Percentiles rank a stretch among this genome's conserved stretches.
Evolutionary conservation across 2,329 filamentous ascomycete genomes (phyloP).

Genomic region (Fusarium heterosporum): DNA sequence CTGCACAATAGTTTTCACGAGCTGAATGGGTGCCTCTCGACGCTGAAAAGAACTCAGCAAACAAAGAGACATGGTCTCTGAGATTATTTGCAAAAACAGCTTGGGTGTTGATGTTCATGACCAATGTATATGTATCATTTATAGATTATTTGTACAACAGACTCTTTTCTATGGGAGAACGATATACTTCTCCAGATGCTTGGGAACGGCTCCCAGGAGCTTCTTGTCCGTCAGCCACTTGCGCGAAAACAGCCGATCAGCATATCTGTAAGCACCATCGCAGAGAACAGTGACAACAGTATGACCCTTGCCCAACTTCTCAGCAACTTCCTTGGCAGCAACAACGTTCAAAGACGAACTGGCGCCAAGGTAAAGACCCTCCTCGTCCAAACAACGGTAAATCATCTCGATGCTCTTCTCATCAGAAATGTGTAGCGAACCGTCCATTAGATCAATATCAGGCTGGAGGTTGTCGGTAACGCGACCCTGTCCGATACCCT

Average conservation of each 20-base stretch:
- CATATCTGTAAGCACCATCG: conserved; percentile 97
- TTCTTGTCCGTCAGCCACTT: conserved; percentile 93
- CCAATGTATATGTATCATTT: conserved; percentile 47
- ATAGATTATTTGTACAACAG: conserved; percentile 46
- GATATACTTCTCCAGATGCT: conserved; percentile 92
- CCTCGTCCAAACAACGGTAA: conserved; percentile 94
- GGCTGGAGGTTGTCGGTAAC: conserved; percentile 94
- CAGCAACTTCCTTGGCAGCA: conserved; percentile 91
- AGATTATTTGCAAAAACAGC: neutral
- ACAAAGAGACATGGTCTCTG: neutral
- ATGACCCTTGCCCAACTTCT: conserved; percentile 87
- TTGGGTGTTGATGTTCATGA: conserved; percentile 28
- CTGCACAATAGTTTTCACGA: neutral
- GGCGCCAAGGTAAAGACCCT: conserved; percentile 93
- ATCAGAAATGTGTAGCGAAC: conserved; percentile 84
- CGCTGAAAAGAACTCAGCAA: neutral
- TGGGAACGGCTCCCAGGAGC: conserved; percentile 81
- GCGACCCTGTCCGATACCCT: conserved; percentile 96
- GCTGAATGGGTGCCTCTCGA: neutral
- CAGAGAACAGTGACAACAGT: conserved; percentile 95
- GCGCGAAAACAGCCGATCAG: conserved; percentile 89
- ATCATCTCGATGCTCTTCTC: conserved; percentile 98
- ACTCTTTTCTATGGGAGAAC: conserved; percentile 74
- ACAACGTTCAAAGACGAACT: conserved; percentile 96
- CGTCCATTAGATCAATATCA: conserved; percentile 87